Evolutionary conservation across 176 grass and related monocot genomes (phyloP), one percentile per base, ranked within the genome.

Genomic region (Triticum turgidum): DNA sequence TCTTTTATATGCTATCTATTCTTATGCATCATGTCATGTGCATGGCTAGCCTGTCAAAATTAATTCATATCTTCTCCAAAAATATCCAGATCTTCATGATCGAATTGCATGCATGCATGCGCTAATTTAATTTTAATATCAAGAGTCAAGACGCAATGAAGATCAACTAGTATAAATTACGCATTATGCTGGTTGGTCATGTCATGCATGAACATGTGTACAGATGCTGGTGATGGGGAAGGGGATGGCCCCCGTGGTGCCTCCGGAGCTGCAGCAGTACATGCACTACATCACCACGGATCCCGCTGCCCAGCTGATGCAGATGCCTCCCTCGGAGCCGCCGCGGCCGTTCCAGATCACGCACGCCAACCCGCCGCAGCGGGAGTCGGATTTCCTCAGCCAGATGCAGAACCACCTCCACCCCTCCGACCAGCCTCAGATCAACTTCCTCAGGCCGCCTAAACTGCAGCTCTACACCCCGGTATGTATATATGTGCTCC

Each of bases 171-270:
- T 9, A 11, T 29, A n/a, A 24, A 24, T 58, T 73, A 20, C 35
- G 47, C 24, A 4, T 59, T 25, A 82, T 37, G 27, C 45, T 85
- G 18, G 14, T 54, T 18, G 51, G 14, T 18, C 6, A 18, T 68
- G 64, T 14, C 38, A 41, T 41, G 38, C 38, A 11, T 25, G 38
- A n/a, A 24, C 11, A 44, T 34, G 33, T 45, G 70, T 29, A 56
- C 85, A 95, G 93, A 92, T 93, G 88, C 87, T 95, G 65, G 91
- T 92, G 83, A 89, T 91, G 86, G 93, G 89, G 14, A 95, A 88
- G 61, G 93, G 93, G 69, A 89, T 93, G 93, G 83, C 89, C 13
- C 93, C 91, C 7, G 84, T 93, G 80, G 84, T 95, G 45, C 91
- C 91, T 61, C 91, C 91, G 65, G 91, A 93, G 68, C 61, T 80